phyloP scores from a whole-genome alignment of 306 rosid genomes.

The Macrotyloma uniflorum region DNA sequence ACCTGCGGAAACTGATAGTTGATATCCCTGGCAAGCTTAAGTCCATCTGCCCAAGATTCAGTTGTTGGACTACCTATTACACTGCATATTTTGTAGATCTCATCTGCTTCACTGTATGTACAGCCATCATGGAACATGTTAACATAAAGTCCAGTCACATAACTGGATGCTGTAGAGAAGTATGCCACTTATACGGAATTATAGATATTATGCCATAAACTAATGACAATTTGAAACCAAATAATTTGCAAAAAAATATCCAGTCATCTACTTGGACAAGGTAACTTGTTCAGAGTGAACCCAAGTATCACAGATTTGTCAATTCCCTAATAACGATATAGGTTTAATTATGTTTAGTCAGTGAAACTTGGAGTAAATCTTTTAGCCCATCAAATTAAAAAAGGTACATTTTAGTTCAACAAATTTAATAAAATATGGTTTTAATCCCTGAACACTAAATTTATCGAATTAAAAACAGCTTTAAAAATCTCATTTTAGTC shows the following conservation, averaged over 20 bases:
- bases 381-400: too few species aligned
- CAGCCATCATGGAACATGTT: constrained; percentile 24
- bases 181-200: neutral
- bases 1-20: constrained; percentile 93
- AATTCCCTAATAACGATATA: constrained; percentile 3
- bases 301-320: constrained; percentile 7
- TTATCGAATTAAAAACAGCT: too few species aligned
- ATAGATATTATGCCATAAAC: neutral
- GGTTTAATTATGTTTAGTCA: too few species aligned
- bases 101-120: constrained; percentile 86
- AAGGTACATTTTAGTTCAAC: too few species aligned
- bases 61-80: constrained; percentile 87
- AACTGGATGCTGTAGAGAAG: constrained; percentile 10
- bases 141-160: neutral
- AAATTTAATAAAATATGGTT: too few species aligned
- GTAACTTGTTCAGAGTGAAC: neutral
- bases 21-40: constrained; percentile 83
- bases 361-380: too few species aligned
- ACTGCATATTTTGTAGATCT: constrained; percentile 86
- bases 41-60: constrained; percentile 86
- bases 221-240: constrained; percentile 5
- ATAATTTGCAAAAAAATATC: neutral
- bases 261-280: constrained; percentile 14
- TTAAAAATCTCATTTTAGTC: too few species aligned
- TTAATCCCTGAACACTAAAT: too few species aligned